Base-by-base conservation (phyloP, 257 asterid species). In the Nicotiana attenuata region DNA sequence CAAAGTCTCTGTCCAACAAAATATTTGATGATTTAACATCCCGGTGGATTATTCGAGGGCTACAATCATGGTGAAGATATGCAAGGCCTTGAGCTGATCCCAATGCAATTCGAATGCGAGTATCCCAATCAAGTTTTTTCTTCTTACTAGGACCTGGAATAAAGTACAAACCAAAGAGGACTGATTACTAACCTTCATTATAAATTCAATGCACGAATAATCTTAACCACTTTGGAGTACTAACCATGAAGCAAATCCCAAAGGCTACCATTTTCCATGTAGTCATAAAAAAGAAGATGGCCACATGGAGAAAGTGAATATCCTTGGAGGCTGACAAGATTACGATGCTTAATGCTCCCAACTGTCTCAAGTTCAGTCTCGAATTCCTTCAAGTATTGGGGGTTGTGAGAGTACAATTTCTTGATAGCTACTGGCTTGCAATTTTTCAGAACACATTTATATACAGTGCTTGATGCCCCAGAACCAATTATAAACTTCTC, bases 211-310 rank as follows among this genome's bases (percentile, higher is more conserved):
- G 79, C 22, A 47, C 22, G 41, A 47, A 73, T 73, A 19, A 47
- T 57, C 41, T 22, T 1, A 24, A 24, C 24, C 22, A 16, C 52
- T 47, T 47, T 22, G 45, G 33, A 41, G 14, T 80, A 85, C 89
- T 59, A 82, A 95, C 98, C 99, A 19, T 96, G 99, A 79, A 96
- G 97, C 56, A 92, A 87, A 81, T 96, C 99, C 97, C 97, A 93
- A 28, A 95, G 92, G 87, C 99, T 95, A 28, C 99, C 99, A 17
- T 91, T 95, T 84, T 96, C 99, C 99, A 96, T 96, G 93, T 91
- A 96, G 80, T 96, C 98, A 31, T 93, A 96, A 78, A 96, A 96
- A 16, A 96, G 93, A 52, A 96, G 97, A 80, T 92, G 91, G 22
- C 99, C 99, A 0, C 88, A 82, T 0, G 90, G 92, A 3, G 99